Base-by-base conservation (phyloP, 305 asterid species). In the Fraxinus sp. region DNA sequence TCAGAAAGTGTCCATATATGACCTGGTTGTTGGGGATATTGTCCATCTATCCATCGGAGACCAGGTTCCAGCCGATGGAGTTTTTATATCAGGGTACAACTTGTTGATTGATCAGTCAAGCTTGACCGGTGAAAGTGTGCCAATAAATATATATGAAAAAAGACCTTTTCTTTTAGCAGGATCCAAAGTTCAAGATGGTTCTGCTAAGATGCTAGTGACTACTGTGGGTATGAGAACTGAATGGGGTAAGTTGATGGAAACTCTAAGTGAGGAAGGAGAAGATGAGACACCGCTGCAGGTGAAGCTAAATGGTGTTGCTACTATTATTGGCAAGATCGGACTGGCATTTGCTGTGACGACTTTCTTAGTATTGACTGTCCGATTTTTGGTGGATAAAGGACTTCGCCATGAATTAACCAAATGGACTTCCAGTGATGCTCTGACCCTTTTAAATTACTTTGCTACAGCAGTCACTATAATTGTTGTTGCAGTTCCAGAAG, bases 171-270 rank as follows among this genome's bases (percentile, higher is more conserved):
- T 97, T 85, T 85, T 94, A 76, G 88, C 98, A 0, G 99, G 99
- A 78, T 85, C 92, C 7, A 91, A 93, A 88, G 99, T 96, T 81
- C 98, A 92, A 86, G 93, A 94, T 80, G 98, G 99, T 37, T 90
- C 95, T 6, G 98, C 88, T 84, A 97, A 90, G 87, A 97, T 97
- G 99, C 86, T 97, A 80, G 98, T 97, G 79, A 92, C 96, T 37
- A 92, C 98, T 37, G 99, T 97, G 88, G 98, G 99, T 68, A 97
- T 97, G 99, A 92, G 97, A 87, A 94, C 99, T 62, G 98, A 97
- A 89, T 94, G 99, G 99, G 99, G 98, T 75, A 97, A 97, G 88
- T 82, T 97, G 85, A 92, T 94, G 99, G 97, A 94, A 85, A 97
- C 98, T 77, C 82, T 97, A 37, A 93, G 95, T 30, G 98, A 93